A percentile compares a stretch with the other conserved stretches of the same genome.
These are phyloP conservation scores for Xylaria intraflava DNA, from an alignment of 495 filamentous ascomycete genomes.

Conservation along the genomic window DNA sequence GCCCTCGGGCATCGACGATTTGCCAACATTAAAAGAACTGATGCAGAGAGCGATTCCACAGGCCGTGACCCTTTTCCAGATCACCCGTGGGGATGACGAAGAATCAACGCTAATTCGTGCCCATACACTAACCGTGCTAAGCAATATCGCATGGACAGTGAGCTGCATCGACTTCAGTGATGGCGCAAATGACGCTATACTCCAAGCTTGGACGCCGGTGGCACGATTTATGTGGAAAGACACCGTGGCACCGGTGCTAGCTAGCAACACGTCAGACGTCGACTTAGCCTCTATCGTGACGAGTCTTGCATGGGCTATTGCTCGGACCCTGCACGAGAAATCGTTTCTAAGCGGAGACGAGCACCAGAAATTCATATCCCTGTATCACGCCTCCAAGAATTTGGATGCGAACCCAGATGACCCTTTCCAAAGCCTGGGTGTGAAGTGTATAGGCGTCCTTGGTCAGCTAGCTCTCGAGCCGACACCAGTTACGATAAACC, in stretches of 20 bases:
- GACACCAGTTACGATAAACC: constrained; percentile 38
- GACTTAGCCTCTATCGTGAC: constrained; percentile 50
- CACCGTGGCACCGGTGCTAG: constrained; percentile 44
- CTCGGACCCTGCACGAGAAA: constrained; percentile 43
- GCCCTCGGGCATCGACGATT: constrained; percentile 31
- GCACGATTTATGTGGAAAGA: constrained; percentile 48
- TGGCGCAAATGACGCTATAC: constrained; percentile 34
- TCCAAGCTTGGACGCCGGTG: constrained; percentile 41
- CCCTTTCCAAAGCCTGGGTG: constrained; percentile 46
- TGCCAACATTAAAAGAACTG: constrained; percentile 42
- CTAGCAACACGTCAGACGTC: constrained; percentile 52
- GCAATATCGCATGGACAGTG: constrained; percentile 57
- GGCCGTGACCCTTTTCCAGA: constrained; percentile 35
- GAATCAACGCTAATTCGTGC: constrained; percentile 30
- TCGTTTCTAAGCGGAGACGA: constrained; percentile 41
- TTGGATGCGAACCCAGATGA: constrained; percentile 29
- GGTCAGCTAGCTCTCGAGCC: constrained; percentile 48
- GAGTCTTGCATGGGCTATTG: constrained; percentile 56
- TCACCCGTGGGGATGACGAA: constrained; percentile 17
- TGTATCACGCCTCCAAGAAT: constrained; percentile 49
- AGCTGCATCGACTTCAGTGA: constrained; percentile 42
- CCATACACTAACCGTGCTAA: constrained; percentile 47
- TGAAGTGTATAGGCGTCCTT: constrained; percentile 57
- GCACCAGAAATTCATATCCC: constrained; percentile 52
- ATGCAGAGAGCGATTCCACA: constrained; percentile 44